A percentile compares a stretch with the other conserved stretches of the same genome.
phyloP scores from a whole-genome alignment of 2,329 filamentous ascomycete species.

The Penicillium olsonii region DNA sequence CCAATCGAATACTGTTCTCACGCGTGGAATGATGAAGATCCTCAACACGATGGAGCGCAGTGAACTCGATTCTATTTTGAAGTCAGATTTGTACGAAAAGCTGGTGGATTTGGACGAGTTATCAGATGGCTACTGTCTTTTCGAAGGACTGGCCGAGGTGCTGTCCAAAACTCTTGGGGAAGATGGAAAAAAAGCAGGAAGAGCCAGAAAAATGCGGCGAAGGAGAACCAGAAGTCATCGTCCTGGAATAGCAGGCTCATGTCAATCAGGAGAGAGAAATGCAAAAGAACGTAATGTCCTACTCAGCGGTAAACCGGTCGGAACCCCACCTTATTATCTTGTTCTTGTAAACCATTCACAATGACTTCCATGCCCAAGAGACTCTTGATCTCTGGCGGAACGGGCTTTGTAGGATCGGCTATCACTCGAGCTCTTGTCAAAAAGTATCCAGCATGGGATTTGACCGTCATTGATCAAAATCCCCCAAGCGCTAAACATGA shows the following conservation, averaged over 20 bases:
- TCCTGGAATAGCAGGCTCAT: background rate
- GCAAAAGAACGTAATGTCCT: no score
- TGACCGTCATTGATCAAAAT: conserved; percentile 40
- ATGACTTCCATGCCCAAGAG: conserved; percentile 23
- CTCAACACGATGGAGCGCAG: conserved; percentile 8
- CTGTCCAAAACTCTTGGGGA: no score
- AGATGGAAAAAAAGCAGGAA: background rate
- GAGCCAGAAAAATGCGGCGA: background rate
- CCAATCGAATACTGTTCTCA: conserved; percentile 6
- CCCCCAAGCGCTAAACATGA: conserved; percentile 31
- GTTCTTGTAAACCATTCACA: background rate
- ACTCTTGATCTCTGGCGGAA: conserved; percentile 41
- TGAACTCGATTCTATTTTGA: conserved; percentile 2
- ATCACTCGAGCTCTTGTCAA: conserved; percentile 40
- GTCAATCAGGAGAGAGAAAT: no score
- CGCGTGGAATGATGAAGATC: conserved; percentile 17
- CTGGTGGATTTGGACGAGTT: conserved; percentile 13
- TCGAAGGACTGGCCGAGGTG: background rate
- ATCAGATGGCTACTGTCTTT: background rate
- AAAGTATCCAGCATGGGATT: conserved; percentile 37
- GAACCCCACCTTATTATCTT: background rate
- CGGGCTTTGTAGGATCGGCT: conserved; percentile 43
- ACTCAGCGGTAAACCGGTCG: background rate
- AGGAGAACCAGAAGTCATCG: background rate
- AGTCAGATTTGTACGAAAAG: conserved; percentile 6